Percentiles rank a stretch among this genome's conserved stretches.
These are phyloP conservation scores for Prunus fruticosa DNA, from an alignment of 306 rosid genomes.

Conservation along the genomic window DNA sequence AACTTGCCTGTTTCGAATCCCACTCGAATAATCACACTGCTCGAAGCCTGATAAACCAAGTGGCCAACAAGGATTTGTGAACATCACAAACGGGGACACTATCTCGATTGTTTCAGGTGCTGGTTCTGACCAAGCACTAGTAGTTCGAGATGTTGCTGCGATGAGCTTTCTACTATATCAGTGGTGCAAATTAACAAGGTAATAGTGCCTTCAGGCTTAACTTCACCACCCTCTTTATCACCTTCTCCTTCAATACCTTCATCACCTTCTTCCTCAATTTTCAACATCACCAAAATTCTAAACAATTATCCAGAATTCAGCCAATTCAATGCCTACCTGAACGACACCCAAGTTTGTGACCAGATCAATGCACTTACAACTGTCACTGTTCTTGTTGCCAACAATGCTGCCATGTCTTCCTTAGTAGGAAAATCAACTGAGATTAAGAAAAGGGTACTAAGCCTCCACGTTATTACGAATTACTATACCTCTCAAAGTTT, in stretches of 20 bases:
- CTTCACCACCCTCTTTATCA: neutral
- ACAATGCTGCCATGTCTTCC: neutral
- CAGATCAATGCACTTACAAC: neutral
- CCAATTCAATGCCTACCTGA: neutral
- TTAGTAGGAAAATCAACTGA: neutral
- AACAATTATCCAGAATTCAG: neutral
- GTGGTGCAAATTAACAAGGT: neutral
- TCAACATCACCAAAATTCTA: neutral
- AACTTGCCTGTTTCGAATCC: neutral
- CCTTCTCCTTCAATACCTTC: neutral
- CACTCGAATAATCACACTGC: constrained; percentile 26
- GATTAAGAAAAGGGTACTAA: neutral
- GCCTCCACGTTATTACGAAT: neutral
- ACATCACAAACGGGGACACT: neutral
- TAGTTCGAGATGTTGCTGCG: neutral
- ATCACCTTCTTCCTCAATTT: neutral
- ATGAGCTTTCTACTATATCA: neutral
- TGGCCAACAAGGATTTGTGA: constrained; percentile 28
- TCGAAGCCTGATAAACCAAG: constrained; percentile 19
- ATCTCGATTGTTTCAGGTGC: constrained; percentile 22
- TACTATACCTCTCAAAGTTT: neutral
- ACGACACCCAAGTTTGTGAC: neutral
- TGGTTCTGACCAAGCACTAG: neutral
- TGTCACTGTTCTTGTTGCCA: neutral
- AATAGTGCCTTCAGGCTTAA: neutral